Conservation (phyloP, 2,329 filamentous ascomycete genomes). For the Xylariales sp. region DNA sequence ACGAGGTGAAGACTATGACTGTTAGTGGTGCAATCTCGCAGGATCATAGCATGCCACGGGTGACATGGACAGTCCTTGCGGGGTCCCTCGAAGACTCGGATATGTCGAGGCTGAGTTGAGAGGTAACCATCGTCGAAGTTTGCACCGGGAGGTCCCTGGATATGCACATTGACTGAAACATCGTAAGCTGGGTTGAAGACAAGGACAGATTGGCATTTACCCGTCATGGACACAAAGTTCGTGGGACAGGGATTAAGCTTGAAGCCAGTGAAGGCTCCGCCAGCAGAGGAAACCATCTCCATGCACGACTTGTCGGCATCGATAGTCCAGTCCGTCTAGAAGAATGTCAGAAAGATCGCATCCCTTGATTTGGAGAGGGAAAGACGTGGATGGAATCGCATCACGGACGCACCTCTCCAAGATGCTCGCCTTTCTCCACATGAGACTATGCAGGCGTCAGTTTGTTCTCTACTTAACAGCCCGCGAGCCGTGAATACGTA, state of each 20-base stretch:
- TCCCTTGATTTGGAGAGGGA: not conserved
- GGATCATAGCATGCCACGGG: not conserved
- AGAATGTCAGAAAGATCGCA: not conserved
- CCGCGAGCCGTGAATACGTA: too few species aligned
- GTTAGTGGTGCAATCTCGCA: not conserved
- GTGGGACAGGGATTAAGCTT: not conserved
- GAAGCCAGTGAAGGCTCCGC: not conserved
- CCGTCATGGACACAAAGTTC: not conserved
- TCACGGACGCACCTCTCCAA: not conserved
- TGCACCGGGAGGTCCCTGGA: not conserved
- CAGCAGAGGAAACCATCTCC: not conserved
- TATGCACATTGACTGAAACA: not conserved
- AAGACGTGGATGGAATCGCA: not conserved
- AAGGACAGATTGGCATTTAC: not conserved
- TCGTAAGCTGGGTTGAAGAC: too few species aligned
- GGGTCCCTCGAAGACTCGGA: not conserved
- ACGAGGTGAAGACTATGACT: not conserved
- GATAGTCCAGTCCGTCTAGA: not conserved
- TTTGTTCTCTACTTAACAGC: too few species aligned
- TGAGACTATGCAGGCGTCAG: not conserved
- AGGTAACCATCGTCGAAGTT: not conserved
- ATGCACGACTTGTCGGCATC: not conserved
- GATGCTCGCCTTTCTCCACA: not conserved
- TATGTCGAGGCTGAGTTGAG: not conserved
- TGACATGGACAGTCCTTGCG: not conserved